Base-by-base conservation (phyloP, 208 protist species). In the Leishmania guyanensis region DNA sequence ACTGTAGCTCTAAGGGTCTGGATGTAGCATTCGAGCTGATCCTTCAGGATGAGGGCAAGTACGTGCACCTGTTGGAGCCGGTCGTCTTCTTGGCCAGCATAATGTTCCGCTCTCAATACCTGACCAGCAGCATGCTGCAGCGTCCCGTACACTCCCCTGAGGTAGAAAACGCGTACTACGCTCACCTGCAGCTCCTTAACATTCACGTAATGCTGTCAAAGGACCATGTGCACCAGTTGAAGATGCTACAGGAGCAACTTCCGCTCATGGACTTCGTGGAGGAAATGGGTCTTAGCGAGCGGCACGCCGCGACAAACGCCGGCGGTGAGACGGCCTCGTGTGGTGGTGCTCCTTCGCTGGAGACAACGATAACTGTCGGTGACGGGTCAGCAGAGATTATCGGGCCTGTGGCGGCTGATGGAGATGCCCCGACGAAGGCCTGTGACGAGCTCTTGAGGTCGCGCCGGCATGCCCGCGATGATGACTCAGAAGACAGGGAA, bases 101-200 rank as follows among this genome's bases (percentile, higher is more conserved):
- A 75, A 88, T 89, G 62, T 97, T 95, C 82, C 89, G 94, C 75
- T 94, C 93, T 71, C 94, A 97, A 84, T 97, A 93, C 88, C 17
- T 96, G 62, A 95, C 89, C 36, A 90, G 90, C 66, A 91, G 86
- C 85, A 95, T 95, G 86, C 81, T 88, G 79, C 84, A 96, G 70
- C 86, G 84, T 56, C 86, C 90, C 51, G 76, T 88, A 22, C 78
- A 83, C 77, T 91, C 89, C 39, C 71, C 66, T 29, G 86, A 91
- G 46, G 90, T 96, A 16, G 94, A 97, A 53, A 83, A 90, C 54
- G 86, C 86, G 14, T 97, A 93, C 86, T 92, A 94, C 70, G 66
- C 91, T 69, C 87, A 95, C 75, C 88, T 95, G 78, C 88, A 93
- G 82, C 86, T 94, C 43, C 88, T 96, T 54, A 92, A 95, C 78